Base-by-base conservation (phyloP, 495 filamentous ascomycete genomes). In the Talaromyces ruber region DNA sequence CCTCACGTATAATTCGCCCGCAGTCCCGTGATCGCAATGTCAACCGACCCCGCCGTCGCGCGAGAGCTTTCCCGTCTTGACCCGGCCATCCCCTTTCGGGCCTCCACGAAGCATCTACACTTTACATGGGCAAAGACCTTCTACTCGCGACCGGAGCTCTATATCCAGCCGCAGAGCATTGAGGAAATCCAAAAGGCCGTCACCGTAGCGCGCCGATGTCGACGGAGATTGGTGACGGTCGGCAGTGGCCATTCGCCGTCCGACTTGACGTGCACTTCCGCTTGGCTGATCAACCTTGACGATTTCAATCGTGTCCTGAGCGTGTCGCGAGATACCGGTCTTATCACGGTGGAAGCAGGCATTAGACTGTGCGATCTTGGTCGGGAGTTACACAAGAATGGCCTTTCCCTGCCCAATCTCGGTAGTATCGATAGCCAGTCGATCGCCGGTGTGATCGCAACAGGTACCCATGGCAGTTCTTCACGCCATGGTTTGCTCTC, bases 81-180 rank as follows among this genome's bases (percentile, higher is more conserved):
- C 68, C 77, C 82, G 63, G 70, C 71, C 58, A 71, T 92, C 26
- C 87, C 91, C 28, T 97, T 97, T 79, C 90, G 87, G 73, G 88
- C 89, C 4, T 79, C 81, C 55, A 73, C 77, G 61, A 74, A 82
- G 30, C 84, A 97, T 73, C 74, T 83, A 37, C 94, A 98, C 79
- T 87, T 88, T 67, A 98, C 95, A n/a, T 98, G 94, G 94, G 94
- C 95, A 26, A 88, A 86, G 70, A 98, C 94, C 43, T 94, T 92
- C 76, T 86, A 86, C 69, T 91, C 86, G 50, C 82, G 85, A 21
- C 94, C 94, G 0, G 92, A 97, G 74, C 84, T 97, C 62, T 97
- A 91, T 74, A 82, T 98, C 65, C 89, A 86, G 61, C 94, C 94
- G 1, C 78, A 89, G 62, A 85, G 87, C 0, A 76, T 90, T 57